Evolutionary conservation across 2,329 filamentous ascomycete genomes (phyloP).

Genomic region (Apiospora marii): DNA sequence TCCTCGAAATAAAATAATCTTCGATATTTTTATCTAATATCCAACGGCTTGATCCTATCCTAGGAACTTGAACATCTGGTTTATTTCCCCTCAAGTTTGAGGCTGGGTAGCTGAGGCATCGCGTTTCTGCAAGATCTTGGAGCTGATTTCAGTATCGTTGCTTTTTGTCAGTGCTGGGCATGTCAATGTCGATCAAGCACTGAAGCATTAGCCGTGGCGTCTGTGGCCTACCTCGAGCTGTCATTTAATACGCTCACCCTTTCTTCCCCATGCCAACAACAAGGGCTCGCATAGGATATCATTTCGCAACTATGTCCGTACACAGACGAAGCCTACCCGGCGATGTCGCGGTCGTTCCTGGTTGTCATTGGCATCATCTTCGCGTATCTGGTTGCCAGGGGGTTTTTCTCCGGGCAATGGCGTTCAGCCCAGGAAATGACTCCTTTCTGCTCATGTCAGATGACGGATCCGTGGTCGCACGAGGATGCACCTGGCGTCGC

Average conservation of each 20-base stretch:
- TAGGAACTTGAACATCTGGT: too few species aligned
- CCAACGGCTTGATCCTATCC: too few species aligned
- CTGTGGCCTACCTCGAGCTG: neutral
- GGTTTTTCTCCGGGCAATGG: neutral
- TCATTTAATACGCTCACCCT: neutral
- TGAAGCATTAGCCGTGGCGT: neutral
- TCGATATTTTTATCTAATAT: too few species aligned
- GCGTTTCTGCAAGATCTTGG: neutral
- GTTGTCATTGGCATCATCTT: neutral
- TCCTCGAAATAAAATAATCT: too few species aligned
- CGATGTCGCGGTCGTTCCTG: neutral
- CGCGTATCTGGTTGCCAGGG: neutral
- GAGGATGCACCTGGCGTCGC: constrained; percentile 8
- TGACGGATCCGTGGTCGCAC: neutral
- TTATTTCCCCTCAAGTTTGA: too few species aligned
- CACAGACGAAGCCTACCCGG: neutral
- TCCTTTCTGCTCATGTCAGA: constrained; percentile 11
- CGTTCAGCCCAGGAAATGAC: neutral
- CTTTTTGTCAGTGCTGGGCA: neutral
- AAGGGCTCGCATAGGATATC: neutral
- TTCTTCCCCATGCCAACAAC: neutral
- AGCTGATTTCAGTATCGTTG: neutral
- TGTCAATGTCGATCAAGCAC: neutral
- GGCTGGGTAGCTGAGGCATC: neutral
- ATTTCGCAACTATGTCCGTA: neutral